Percentiles rank a stretch among this genome's conserved stretches.
These are phyloP conservation scores for Phellinidium pouzarii DNA, from an alignment of 1,284 basidiomycete genomes.

Conservation along the genomic window DNA sequence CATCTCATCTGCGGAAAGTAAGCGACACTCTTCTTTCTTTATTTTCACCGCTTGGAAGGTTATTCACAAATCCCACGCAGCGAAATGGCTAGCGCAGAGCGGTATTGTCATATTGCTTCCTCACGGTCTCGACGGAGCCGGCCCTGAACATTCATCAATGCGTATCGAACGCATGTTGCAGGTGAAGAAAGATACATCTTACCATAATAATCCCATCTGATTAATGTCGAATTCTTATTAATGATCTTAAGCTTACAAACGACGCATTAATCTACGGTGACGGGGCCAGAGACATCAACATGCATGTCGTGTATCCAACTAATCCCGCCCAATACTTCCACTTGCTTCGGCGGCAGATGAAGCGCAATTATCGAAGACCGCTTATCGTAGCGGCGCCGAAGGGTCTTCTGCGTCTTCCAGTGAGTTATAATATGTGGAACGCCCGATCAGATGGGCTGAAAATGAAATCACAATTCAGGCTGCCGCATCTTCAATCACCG, in stretches of 20 bases:
- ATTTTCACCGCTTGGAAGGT: no score
- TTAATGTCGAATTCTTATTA: neutral
- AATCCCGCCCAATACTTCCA: conserved; percentile 90
- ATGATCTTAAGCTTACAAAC: conserved; percentile 53
- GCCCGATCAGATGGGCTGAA: conserved; percentile 6
- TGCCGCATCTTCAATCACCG: conserved; percentile 62
- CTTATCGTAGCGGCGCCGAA: conserved; percentile 81
- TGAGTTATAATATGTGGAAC: conserved; percentile 33
- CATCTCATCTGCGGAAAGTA: conserved; percentile 76
- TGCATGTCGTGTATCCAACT: conserved; percentile 80
- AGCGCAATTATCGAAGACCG: conserved; percentile 80
- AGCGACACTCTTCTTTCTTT: no score
- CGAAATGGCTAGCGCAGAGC: conserved; percentile 92
- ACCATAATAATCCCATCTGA: neutral
- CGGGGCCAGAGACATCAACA: conserved; percentile 52
- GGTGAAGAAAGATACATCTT: conserved; percentile 32
- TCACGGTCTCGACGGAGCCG: conserved; percentile 84
- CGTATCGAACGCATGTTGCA: conserved; percentile 84
- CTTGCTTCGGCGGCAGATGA: conserved; percentile 75
- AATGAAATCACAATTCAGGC: conserved; percentile 38
- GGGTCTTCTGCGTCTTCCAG: conserved; percentile 70
- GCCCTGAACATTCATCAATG: conserved; percentile 85
- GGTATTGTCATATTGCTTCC: conserved; percentile 82
- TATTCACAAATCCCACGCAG: conserved; percentile 38
- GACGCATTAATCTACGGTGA: conserved; percentile 46